These are phyloP conservation scores for Penicillium polonicum DNA, from an alignment of 2,329 filamentous ascomycete species.

Conservation along the genomic window DNA sequence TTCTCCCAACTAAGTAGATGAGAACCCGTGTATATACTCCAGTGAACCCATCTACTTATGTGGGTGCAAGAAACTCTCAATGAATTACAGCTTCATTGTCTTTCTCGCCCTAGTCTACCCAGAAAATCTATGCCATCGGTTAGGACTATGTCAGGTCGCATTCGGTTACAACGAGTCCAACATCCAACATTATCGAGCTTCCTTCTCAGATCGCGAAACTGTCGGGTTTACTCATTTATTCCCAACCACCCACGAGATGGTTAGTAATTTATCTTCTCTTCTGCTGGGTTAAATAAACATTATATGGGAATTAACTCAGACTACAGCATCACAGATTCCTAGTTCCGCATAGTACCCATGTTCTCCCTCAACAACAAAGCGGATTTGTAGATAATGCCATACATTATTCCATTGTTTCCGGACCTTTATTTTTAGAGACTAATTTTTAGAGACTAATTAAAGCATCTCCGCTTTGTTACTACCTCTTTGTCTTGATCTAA, in stretches of 20 bases:
- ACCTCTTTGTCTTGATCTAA: too few relatives aligned
- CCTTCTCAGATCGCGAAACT: not conserved
- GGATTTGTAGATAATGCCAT: too few relatives aligned
- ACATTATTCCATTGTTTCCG: too few relatives aligned
- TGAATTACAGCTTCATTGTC: not conserved
- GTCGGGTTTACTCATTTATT: not conserved
- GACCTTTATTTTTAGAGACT: too few relatives aligned
- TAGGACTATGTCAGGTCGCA: not conserved
- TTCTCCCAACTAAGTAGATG: not conserved
- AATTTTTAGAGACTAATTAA: too few relatives aligned
- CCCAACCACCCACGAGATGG: not conserved
- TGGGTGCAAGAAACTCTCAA: not conserved
- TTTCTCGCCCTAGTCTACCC: not conserved
- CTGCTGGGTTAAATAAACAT: too few relatives aligned
- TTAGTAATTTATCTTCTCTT: not conserved
- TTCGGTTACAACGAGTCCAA: not conserved
- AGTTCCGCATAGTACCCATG: too few relatives aligned
- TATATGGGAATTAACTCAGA: too few relatives aligned
- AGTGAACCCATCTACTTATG: not conserved
- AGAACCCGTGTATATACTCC: not conserved
- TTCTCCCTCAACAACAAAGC: too few relatives aligned
- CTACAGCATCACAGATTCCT: too few relatives aligned
- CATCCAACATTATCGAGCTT: not conserved
- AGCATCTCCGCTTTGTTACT: too few relatives aligned
- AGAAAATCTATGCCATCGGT: not conserved